These are phyloP conservation scores for Pythium pyrilobum DNA, from an alignment of 352 stramenopile species.

Conservation along the genomic window DNA sequence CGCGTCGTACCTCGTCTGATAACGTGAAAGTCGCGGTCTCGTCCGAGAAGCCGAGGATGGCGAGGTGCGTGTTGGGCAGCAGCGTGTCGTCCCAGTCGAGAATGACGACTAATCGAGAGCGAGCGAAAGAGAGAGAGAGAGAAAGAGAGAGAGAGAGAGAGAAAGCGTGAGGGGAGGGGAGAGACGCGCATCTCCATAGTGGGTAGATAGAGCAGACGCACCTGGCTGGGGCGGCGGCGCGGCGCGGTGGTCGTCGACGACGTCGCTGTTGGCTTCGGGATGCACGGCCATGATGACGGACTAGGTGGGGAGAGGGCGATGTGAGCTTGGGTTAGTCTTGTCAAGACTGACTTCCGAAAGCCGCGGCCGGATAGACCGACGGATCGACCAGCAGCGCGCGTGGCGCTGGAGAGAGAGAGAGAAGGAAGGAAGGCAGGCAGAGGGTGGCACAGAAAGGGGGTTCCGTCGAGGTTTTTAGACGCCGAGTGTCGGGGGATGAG, in stretches of 20 bases:
- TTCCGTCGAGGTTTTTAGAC: too few relatives aligned
- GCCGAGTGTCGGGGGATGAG: too few relatives aligned
- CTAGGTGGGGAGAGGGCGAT: not conserved
- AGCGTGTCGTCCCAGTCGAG: conserved; percentile 84
- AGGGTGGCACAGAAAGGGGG: too few relatives aligned
- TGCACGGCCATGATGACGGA: conserved; percentile 11
- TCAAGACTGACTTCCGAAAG: conserved; percentile 2
- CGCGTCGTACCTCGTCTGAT: conserved; percentile 22
- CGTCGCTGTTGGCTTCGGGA: conserved; percentile 11
- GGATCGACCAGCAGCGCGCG: too few relatives aligned
- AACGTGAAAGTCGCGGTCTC: conserved; percentile 42
- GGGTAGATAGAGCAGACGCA: not conserved
- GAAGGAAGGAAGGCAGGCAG: too few relatives aligned
- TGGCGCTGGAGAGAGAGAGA: too few relatives aligned
- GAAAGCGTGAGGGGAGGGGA: not conserved
- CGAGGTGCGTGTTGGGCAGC: conserved; percentile 64
- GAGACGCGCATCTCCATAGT: not conserved
- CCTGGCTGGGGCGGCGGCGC: not conserved
- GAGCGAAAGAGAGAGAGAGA: not conserved
- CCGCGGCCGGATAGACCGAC: too few relatives aligned
- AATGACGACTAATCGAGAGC: conserved; percentile 41
- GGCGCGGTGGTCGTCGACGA: conserved; percentile 1
- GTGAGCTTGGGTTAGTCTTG: not conserved
- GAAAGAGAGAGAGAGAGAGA: not conserved
- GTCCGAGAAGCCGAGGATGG: conserved; percentile 55